Conservation (phyloP, 805 yeast species). For the Candida cerambycidarum region DNA sequence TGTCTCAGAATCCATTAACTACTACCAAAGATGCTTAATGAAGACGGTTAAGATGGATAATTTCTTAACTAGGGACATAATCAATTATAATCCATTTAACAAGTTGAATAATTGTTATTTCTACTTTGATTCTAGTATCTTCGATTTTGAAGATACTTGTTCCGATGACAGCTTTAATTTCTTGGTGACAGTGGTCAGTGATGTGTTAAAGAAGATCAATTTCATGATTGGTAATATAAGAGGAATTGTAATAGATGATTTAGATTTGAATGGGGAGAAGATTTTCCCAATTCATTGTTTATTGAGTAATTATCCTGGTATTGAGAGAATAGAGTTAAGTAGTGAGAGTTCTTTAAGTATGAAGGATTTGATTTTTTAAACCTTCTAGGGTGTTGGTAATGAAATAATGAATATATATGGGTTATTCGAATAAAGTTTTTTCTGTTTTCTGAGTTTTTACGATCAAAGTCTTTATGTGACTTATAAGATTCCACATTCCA, state of each 20-base stretch:
- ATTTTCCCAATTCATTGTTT: constrained; percentile 29
- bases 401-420: background rate
- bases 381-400: background rate
- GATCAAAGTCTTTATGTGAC: too few relatives aligned
- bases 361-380: constrained; percentile 19
- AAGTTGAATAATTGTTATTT: constrained; percentile 19
- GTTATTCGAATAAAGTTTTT: too few relatives aligned
- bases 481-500: too few relatives aligned
- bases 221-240: constrained; percentile 33
- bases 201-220: constrained; percentile 32
- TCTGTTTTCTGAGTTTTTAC: too few relatives aligned
- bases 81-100: constrained; percentile 8
- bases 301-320: constrained; percentile 30
- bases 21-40: constrained; percentile 17
- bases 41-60: constrained; percentile 7
- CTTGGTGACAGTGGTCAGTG: constrained; percentile 31
- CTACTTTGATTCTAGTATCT: constrained; percentile 33
- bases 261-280: constrained; percentile 28
- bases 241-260: constrained; percentile 34
- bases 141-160: constrained; percentile 27
- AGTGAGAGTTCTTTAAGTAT: constrained; percentile 20
- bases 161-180: constrained; percentile 26
- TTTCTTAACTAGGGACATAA: background rate
- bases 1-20: constrained; percentile 30
- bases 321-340: constrained; percentile 30